These are phyloP conservation scores for Penicillium sclerotigenum DNA, from an alignment of 2,329 filamentous ascomycete genomes.

Conservation along the genomic window DNA sequence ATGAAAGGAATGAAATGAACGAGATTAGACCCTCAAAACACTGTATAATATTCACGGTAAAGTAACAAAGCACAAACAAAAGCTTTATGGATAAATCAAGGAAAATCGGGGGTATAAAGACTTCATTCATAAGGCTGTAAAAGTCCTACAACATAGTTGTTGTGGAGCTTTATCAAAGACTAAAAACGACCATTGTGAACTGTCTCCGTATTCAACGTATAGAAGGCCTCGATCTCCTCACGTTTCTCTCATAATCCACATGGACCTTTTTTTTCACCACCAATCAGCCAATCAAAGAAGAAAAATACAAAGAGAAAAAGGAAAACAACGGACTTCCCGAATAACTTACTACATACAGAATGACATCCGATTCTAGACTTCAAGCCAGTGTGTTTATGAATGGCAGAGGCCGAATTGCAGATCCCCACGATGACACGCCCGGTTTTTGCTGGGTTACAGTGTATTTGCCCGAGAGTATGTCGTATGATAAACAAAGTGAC, in stretches of 20 bases:
- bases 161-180: not conserved
- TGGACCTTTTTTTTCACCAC: not conserved
- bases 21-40: not conserved
- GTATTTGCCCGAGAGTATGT: not conserved
- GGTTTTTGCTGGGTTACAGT: not conserved
- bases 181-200: not conserved
- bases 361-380: not conserved
- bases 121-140: not conserved
- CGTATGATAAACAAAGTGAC: not conserved
- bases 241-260: not conserved
- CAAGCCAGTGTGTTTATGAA: slow-evolving; percentile 1
- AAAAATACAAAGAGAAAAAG: not conserved
- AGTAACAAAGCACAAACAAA: not conserved
- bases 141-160: too few relatives aligned
- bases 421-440: not conserved
- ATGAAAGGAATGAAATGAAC: not conserved
- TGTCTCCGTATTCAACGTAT: not conserved
- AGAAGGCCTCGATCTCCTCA: not conserved
- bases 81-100: not conserved
- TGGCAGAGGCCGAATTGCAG: not conserved
- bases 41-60: not conserved
- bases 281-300: not conserved
- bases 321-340: not conserved
- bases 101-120: not conserved
- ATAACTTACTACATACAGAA: not conserved